Evolutionary conservation across 768 basidiomycete genomes (phyloP).

Genomic region (Podaxis mareebaensis): DNA sequence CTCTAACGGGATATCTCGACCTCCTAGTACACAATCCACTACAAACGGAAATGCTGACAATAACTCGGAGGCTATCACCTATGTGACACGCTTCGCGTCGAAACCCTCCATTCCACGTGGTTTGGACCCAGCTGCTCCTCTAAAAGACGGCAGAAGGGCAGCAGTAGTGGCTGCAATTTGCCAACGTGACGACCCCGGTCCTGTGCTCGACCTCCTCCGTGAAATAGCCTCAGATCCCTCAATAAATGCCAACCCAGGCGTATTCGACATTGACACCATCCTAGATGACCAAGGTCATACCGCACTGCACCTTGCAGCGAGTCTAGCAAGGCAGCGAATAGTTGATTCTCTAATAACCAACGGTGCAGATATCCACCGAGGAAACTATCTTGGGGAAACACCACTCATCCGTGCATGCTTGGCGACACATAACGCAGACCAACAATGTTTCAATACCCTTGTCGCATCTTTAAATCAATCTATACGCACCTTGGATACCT

Average conservation of each 20-base stretch:
- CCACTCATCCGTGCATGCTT: conserved; percentile 91
- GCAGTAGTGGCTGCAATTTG: conserved; percentile 68
- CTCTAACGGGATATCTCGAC: conserved; percentile 49
- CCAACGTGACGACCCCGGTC: conserved; percentile 64
- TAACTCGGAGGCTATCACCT: conserved; percentile 42
- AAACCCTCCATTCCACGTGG: conserved; percentile 56
- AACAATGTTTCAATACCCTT: conserved; percentile 69
- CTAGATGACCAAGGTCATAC: conserved; percentile 96
- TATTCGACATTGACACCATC: conserved; percentile 75
- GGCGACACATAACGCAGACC: conserved; percentile 83
- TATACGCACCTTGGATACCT: conserved; percentile 86
- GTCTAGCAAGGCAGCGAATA: conserved; percentile 70
- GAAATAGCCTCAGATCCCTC: conserved; percentile 53
- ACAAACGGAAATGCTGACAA: conserved; percentile 44
- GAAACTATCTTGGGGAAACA: conserved; percentile 94
- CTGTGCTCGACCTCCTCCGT: conserved; percentile 65
- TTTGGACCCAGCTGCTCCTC: conserved; percentile 53
- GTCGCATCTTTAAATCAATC: conserved; percentile 67
- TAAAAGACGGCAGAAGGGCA: conserved; percentile 56
- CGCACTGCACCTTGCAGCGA: conserved; percentile 89
- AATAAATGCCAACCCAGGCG: conserved; percentile 29
- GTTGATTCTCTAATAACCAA: conserved; percentile 69
- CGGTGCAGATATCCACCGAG: conserved; percentile 88
- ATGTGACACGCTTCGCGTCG: conserved; percentile 63
- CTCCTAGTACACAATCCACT: conserved; percentile 41